Percentiles rank a stretch among this genome's conserved stretches.
These are phyloP conservation scores for Nepenthes gracilis DNA, from an alignment of 148 eudicot genomes.

Conservation along the genomic window DNA sequence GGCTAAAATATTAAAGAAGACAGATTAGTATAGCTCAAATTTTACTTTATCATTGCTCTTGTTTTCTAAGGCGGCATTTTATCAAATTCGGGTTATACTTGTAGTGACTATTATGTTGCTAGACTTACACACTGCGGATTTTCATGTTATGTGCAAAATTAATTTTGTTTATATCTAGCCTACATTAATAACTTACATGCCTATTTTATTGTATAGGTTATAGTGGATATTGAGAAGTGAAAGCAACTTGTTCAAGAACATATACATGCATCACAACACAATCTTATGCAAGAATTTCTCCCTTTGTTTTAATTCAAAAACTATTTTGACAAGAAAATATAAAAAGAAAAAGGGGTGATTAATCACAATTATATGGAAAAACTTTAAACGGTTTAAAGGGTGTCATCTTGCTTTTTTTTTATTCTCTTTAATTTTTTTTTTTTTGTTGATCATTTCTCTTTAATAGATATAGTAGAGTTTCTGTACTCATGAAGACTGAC, in stretches of 20 bases:
- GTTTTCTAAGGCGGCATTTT: not conserved
- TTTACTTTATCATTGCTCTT: not conserved
- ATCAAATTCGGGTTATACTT: too few species aligned
- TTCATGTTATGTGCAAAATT: not conserved
- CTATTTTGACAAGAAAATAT: not conserved
- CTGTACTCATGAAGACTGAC: too few species aligned
- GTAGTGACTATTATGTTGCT: too few species aligned
- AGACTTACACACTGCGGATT: not conserved
- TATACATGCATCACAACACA: conserved; percentile 43
- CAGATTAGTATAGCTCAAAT: too few species aligned
- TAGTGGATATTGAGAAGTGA: conserved; percentile 85
- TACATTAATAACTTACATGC: not conserved
- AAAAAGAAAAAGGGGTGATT: not conserved
- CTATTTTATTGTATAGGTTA: conserved; percentile 39
- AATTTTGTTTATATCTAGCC: not conserved
- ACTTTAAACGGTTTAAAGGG: not conserved
- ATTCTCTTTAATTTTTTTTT: not conserved
- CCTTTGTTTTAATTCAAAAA: not conserved
- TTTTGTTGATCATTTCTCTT: not conserved
- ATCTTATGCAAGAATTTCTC: conserved; percentile 39
- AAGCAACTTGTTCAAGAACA: conserved; percentile 60
- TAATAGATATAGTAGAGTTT: too few species aligned
- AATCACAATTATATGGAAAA: not conserved
- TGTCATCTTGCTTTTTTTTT: not conserved
- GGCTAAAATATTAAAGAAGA: too few species aligned